phyloP scores from a whole-genome alignment of 441 rosid genomes.

The Adansonia rubrostipa region DNA sequence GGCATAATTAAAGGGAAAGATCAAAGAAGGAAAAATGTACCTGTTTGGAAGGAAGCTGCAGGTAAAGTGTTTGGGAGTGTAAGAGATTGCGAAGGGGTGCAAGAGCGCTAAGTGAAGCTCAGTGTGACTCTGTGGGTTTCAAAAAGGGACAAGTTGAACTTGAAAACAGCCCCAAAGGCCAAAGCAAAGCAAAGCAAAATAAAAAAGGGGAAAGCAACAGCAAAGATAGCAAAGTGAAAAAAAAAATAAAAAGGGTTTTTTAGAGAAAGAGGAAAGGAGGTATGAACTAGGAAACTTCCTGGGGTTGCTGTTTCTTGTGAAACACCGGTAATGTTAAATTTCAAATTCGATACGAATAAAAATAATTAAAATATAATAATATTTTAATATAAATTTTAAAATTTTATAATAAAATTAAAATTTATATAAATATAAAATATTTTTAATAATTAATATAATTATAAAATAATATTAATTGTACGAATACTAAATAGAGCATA shows the following conservation, averaged over 20 bases:
- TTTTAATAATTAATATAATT: too few relatives aligned
- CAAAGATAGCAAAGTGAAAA: conserved; percentile 6
- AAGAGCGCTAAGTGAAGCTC: conserved; percentile 4
- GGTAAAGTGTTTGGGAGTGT: conserved; percentile 18
- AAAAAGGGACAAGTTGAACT: background rate
- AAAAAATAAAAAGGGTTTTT: conserved; percentile 17
- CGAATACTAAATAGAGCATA: background rate
- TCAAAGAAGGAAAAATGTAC: conserved; percentile 26
- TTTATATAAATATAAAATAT: too few relatives aligned
- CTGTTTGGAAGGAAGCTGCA: conserved; percentile 7
- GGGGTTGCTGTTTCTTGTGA: conserved; percentile 35
- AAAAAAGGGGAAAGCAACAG: background rate
- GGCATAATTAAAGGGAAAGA: background rate
- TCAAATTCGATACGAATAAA: too few relatives aligned
- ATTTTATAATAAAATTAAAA: too few relatives aligned
- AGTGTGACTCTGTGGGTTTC: background rate
- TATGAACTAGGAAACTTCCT: conserved; percentile 52
- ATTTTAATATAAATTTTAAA: too few relatives aligned
- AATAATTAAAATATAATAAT: too few relatives aligned
- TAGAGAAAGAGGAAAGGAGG: conserved; percentile 49
- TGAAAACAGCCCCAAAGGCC: background rate
- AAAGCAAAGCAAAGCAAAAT: background rate
- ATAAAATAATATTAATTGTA: too few relatives aligned
- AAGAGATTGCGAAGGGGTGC: background rate
- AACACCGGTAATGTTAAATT: too few relatives aligned